Evolutionary conservation across 2,329 filamentous ascomycete species (phyloP).

Genomic region (Scedosporium minutisporum): DNA sequence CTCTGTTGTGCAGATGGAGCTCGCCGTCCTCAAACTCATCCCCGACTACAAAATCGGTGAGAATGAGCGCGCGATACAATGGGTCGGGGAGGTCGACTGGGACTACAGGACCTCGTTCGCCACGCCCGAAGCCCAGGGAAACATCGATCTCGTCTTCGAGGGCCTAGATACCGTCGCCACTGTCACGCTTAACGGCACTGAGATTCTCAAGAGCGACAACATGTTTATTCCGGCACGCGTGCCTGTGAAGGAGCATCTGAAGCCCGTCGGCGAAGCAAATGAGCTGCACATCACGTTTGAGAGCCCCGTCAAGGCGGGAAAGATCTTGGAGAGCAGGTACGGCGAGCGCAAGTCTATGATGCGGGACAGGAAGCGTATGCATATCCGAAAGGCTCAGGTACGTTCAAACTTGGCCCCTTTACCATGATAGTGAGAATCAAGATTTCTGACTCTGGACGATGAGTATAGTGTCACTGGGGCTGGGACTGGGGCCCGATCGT

Average conservation of each 20-base stretch:
- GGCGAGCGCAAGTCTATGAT: constrained; percentile 31
- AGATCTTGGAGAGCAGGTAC: constrained; percentile 20
- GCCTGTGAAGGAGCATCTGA: constrained; percentile 34
- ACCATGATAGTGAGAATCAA: background rate
- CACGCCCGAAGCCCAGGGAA: constrained; percentile 15
- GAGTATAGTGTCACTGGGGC: constrained; percentile 50
- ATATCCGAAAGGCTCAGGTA: constrained; percentile 52
- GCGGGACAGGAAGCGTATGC: constrained; percentile 21
- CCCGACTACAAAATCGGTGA: constrained; percentile 49
- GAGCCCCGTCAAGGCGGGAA: background rate
- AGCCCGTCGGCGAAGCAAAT: constrained; percentile 27
- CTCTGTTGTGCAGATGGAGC: constrained; percentile 27
- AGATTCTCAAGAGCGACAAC: constrained; percentile 48
- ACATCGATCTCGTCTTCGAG: constrained; percentile 45
- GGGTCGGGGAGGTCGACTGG: constrained; percentile 56
- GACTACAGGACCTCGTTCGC: constrained; percentile 36
- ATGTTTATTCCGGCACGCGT: constrained; percentile 54
- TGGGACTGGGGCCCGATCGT: constrained; percentile 63
- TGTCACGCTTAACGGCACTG: constrained; percentile 42
- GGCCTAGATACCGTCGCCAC: constrained; percentile 56
- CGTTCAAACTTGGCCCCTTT: background rate
- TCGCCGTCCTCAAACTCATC: constrained; percentile 29
- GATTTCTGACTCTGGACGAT: background rate
- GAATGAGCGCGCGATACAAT: constrained; percentile 50
- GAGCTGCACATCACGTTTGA: constrained; percentile 47